Conservation (phyloP, 768 basidiomycete genomes). For the Dioszegia crocea region DNA sequence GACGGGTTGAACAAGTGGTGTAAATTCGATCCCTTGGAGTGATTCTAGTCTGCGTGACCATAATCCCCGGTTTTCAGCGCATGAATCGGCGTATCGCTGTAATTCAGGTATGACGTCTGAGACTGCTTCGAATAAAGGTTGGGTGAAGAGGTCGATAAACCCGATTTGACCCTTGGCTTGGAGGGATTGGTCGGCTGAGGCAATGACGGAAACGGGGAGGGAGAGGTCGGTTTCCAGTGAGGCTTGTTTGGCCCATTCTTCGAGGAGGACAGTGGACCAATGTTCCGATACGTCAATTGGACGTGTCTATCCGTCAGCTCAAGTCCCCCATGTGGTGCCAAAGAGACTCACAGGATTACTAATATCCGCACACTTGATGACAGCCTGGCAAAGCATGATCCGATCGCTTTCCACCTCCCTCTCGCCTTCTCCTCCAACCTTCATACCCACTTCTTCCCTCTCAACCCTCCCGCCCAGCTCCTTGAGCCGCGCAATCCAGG, state of each 20-base stretch:
- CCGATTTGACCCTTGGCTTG: conserved; percentile 82
- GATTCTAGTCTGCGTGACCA: conserved; percentile 62
- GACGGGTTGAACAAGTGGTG: conserved; percentile 26
- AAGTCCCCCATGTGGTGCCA: not conserved
- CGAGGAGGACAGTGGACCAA: conserved; percentile 82
- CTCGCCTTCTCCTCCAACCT: conserved; percentile 17
- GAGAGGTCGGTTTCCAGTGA: conserved; percentile 74
- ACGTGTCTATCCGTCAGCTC: conserved; percentile 64
- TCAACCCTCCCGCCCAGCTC: conserved; percentile 51
- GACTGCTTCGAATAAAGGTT: conserved; percentile 75
- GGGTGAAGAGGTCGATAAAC: conserved; percentile 77
- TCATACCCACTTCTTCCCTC: not conserved
- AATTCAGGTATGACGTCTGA: conserved; percentile 73
- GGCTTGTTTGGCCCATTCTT: conserved; percentile 89
- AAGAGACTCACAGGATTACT: conserved; percentile 79
- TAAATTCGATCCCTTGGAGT: conserved; percentile 9
- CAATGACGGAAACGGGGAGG: conserved; percentile 61
- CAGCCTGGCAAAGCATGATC: conserved; percentile 74
- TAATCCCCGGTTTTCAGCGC: conserved; percentile 62
- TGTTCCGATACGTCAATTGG: conserved; percentile 86
- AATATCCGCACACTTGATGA: conserved; percentile 97
- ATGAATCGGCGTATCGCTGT: conserved; percentile 62
- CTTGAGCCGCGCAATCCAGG: conserved; percentile 70
- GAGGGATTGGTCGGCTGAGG: conserved; percentile 58
- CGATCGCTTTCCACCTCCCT: conserved; percentile 53